These are phyloP conservation scores for Bacidia gigantensis DNA, from an alignment of 495 filamentous ascomycete genomes.

Conservation along the genomic window DNA sequence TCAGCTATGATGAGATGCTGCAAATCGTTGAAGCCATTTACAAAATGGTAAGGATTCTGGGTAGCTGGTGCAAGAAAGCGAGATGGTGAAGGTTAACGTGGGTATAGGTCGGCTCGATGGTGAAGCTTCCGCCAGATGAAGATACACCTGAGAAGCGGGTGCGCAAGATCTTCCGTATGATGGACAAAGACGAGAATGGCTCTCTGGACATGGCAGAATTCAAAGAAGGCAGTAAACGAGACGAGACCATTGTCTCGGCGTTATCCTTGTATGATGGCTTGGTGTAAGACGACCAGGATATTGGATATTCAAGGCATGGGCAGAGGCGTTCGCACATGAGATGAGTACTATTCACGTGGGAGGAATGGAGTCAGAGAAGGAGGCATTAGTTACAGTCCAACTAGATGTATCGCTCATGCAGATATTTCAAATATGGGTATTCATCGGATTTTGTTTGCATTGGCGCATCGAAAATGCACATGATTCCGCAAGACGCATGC, in stretches of 20 bases:
- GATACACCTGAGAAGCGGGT: conserved; percentile 98
- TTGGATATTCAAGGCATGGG: neutral
- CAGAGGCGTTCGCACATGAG: neutral
- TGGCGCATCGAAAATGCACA: no score
- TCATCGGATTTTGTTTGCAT: no score
- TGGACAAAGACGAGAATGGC: conserved; percentile 99
- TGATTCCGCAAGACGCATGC: no score
- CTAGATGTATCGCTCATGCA: neutral
- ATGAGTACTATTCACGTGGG: neutral
- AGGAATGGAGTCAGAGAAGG: neutral
- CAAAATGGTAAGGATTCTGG: conserved; percentile 70
- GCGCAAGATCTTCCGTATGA: conserved; percentile 97
- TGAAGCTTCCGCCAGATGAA: conserved; percentile 95
- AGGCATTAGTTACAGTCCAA: neutral
- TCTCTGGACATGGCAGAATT: conserved; percentile 90
- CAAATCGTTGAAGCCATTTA: conserved; percentile 98
- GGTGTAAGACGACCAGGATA: conserved; percentile 38
- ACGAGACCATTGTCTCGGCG: conserved; percentile 98
- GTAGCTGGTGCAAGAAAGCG: no score
- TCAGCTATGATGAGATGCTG: conserved; percentile 98
- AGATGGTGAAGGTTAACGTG: neutral
- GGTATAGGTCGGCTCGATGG: conserved; percentile 87
- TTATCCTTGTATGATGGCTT: conserved; percentile 92
- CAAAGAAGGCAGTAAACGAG: conserved; percentile 95
- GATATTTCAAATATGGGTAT: neutral